phyloP scores from a whole-genome alignment of 441 rosid species.

The Erodium moschatum region DNA sequence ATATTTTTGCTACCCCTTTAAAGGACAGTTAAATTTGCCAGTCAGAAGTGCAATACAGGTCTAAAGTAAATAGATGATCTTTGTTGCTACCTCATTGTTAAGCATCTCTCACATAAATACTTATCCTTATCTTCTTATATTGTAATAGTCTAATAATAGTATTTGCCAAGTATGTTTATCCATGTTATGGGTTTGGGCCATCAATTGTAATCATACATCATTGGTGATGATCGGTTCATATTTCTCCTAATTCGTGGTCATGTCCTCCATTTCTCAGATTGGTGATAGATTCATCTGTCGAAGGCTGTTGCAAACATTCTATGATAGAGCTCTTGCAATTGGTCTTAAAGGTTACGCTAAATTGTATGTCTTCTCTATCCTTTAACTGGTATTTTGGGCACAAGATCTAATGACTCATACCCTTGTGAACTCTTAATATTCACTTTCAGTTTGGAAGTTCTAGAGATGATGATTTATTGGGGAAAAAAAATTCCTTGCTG shows the following conservation, averaged over 20 bases:
- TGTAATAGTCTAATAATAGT: too few species aligned
- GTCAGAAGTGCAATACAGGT: too few species aligned
- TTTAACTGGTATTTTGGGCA: neutral
- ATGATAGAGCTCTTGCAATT: slow-evolving; percentile 25
- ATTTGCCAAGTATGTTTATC: neutral
- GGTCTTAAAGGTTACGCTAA: slow-evolving; percentile 27
- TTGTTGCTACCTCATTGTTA: too few species aligned
- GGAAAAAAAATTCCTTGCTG: neutral
- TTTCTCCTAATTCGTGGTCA: neutral
- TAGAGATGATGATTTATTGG: neutral
- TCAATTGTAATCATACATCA: neutral
- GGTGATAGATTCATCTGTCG: slow-evolving; percentile 24
- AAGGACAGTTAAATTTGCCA: too few species aligned
- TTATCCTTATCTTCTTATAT: too few species aligned
- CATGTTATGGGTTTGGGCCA: neutral
- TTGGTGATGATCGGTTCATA: neutral
- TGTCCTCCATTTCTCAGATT: slow-evolving; percentile 18
- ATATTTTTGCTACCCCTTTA: too few species aligned
- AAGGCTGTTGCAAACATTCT: slow-evolving; percentile 21
- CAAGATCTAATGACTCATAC: neutral
- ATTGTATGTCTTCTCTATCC: slow-evolving; percentile 17
- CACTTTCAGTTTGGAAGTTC: neutral
- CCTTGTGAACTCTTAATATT: neutral
- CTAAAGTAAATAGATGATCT: too few species aligned
- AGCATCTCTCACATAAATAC: too few species aligned